These are phyloP conservation scores for Pythium phragmiticola DNA, from an alignment of 352 stramenopile species.

Conservation along the genomic window DNA sequence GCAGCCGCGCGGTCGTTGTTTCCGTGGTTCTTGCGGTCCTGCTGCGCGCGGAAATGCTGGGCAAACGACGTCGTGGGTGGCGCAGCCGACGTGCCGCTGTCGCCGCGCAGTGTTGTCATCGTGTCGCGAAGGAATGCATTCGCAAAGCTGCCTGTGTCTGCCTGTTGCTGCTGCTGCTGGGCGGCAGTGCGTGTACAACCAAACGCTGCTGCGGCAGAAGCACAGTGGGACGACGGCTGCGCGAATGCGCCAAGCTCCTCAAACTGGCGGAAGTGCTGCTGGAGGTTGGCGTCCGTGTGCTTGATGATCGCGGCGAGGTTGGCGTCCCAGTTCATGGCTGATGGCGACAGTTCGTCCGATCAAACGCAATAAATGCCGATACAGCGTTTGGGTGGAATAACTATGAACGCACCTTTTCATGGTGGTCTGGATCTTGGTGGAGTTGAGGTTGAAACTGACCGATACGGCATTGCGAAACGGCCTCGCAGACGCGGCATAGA, in stretches of 20 bases:
- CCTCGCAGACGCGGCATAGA: background rate
- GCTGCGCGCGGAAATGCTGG: constrained; percentile 50
- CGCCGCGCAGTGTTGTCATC: constrained; percentile 17
- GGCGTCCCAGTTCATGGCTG: constrained; percentile 61
- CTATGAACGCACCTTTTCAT: background rate
- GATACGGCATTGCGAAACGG: background rate
- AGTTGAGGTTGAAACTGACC: constrained; percentile 1
- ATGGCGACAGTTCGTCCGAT: background rate
- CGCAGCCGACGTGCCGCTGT: background rate
- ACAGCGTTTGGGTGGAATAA: background rate
- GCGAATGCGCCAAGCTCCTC: constrained; percentile 30
- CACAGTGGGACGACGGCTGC: constrained; percentile 3
- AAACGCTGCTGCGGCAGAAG: background rate
- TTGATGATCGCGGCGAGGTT: constrained; percentile 83
- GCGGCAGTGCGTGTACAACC: background rate
- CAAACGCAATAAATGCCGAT: background rate
- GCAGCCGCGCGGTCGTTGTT: constrained; percentile 16
- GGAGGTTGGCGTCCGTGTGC: constrained; percentile 73
- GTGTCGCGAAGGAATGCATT: constrained; percentile 27
- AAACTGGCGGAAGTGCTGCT: constrained; percentile 74
- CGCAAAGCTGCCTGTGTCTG: constrained; percentile 13
- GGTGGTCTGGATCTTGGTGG: background rate
- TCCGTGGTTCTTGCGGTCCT: constrained; percentile 43
- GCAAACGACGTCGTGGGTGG: constrained; percentile 25
- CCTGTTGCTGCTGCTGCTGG: background rate